Percentiles rank a stretch among this genome's conserved stretches.
Evolutionary conservation across 2,329 filamentous ascomycete species (phyloP).

Genomic region (Colletotrichum musae): DNA sequence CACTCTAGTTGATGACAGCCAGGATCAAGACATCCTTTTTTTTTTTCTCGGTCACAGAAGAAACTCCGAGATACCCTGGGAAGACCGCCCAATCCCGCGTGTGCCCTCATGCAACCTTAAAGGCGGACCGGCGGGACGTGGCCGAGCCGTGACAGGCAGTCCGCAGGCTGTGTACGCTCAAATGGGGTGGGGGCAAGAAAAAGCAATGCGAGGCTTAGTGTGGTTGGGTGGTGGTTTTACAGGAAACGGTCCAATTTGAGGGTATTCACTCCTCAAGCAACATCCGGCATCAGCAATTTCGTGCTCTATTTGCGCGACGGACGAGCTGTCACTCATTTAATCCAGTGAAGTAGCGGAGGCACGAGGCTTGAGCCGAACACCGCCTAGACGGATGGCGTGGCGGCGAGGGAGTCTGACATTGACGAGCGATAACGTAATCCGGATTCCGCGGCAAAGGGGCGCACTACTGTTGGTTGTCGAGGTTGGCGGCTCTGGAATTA

Average conservation of each 20-base stretch:
- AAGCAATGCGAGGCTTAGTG: constrained; percentile 27
- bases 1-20: no score
- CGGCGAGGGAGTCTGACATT: not conserved
- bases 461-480: not conserved
- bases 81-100: not conserved
- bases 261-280: not conserved
- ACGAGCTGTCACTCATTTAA: not conserved
- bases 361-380: constrained; percentile 16
- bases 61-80: not conserved
- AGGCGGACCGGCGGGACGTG: constrained; percentile 21
- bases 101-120: constrained; percentile 35
- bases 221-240: not conserved
- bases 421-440: constrained; percentile 11
- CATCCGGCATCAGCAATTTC: not conserved
- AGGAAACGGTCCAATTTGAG: no score
- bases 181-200: constrained; percentile 10
- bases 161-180: not conserved
- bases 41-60: not conserved
- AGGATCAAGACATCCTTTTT: not conserved
- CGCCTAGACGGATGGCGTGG: not conserved
- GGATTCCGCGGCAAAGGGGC: constrained; percentile 8
- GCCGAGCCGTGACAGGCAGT: constrained; percentile 24
- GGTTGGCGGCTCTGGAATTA: not conserved
- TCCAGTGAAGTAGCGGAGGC: not conserved
- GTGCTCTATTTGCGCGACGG: not conserved